Base-by-base conservation (phyloP, 768 basidiomycete species). In the Tylopilus felleus region DNA sequence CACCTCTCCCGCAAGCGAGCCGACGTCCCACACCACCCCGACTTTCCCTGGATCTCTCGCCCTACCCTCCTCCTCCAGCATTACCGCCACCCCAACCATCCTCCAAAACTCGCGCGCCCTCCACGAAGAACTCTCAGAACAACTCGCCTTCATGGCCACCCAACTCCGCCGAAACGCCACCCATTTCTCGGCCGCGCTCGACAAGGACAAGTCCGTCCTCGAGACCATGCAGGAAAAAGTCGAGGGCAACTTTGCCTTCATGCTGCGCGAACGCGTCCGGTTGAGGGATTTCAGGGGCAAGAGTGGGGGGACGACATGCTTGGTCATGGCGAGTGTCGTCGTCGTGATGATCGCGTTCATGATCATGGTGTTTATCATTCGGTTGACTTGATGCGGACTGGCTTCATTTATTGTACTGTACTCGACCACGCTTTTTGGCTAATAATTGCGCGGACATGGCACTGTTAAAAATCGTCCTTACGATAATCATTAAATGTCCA, bases 161-260 rank as follows among this genome's bases (percentile, higher is more conserved):
- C 92, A 93, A 65, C 82, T 98, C 47, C 90, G 89, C 62, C 77
- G 82, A 22, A 96, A 96, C 60, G 86, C 93, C 0, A 66, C 86
- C 0, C 83, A 92, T 61, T 95, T 98, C 66, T 80, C 87, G 5
- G 76, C 77, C 5, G 75, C 84, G 12, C 74, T 98, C 1, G 84
- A 75, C 39, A 85, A 85, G 51, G 95, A 98, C 69, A 83, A 88
- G 61, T 75, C 76, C 0, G 78, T 93, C 8, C 68, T 97, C 2
- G 81, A 83, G 28, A 74, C 77, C 10, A 81, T 90, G 13, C 78
- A 85, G 57, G 76, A 79, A 60, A 89, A 90, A 69, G 63, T 98
- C 16, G 90, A 90, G 62, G 77, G 78, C 22, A 92, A 91, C 71
- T 80, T 78, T 55, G 83, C 78, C 12, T 74, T 76, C 35, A 89